Percentiles rank a stretch among this genome's conserved stretches.
Conservation (phyloP, 2,329 filamentous ascomycete genomes). For the Phaeosphaeria sp. region DNA sequence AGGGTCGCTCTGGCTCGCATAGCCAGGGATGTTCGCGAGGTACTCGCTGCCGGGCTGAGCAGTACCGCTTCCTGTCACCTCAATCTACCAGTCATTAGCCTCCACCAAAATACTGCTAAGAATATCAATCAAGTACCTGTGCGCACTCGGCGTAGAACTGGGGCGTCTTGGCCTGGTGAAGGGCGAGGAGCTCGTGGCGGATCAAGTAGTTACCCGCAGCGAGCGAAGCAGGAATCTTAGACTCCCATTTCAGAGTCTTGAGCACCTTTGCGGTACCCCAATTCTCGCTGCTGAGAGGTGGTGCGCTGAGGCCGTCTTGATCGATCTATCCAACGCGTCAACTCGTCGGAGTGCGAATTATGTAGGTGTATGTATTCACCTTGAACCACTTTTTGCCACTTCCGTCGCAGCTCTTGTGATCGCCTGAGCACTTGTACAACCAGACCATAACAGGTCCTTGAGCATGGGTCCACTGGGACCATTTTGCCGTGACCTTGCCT, state of each 20-base stretch:
- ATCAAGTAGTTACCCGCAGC: conserved; percentile 44
- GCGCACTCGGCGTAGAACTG: conserved; percentile 65
- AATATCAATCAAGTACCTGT: conserved; percentile 37
- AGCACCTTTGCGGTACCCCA: conserved; percentile 60
- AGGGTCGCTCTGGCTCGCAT: conserved; percentile 53
- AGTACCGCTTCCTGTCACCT: conserved; percentile 59
- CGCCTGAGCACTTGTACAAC: conserved; percentile 56
- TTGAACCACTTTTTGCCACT: conserved; percentile 65
- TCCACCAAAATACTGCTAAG: background rate
- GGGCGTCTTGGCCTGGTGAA: conserved; percentile 60
- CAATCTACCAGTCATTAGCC: conserved; percentile 31
- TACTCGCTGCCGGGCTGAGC: conserved; percentile 51
- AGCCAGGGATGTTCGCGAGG: conserved; percentile 54
- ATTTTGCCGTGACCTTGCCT: conserved; percentile 59
- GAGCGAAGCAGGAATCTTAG: conserved; percentile 58
- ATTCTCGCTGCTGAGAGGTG: conserved; percentile 53
- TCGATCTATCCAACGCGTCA: conserved; percentile 44
- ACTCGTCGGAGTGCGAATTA: too few relatives aligned
- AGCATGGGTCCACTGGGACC: conserved; percentile 65
- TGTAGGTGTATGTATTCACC: conserved; percentile 17
- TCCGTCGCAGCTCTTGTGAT: conserved; percentile 59
- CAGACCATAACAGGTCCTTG: conserved; percentile 67
- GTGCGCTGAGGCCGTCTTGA: conserved; percentile 58
- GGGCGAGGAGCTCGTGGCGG: conserved; percentile 63
- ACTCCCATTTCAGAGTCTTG: conserved; percentile 60